phyloP scores from a whole-genome alignment of 192 early-diverging fungal genomes.

The Gamsiella multidivaricata region DNA sequence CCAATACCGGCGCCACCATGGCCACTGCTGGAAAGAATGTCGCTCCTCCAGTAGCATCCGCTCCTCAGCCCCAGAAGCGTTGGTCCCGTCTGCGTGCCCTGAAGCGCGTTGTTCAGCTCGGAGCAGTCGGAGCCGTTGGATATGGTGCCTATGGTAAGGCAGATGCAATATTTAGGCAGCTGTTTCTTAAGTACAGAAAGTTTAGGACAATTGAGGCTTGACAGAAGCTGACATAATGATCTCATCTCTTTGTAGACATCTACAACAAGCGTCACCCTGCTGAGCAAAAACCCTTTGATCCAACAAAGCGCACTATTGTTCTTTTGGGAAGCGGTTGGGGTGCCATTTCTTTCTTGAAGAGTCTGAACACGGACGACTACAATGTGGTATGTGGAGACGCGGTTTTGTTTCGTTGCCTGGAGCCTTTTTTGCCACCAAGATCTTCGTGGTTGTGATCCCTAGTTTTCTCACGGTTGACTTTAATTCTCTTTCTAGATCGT shows the following conservation, averaged over 20 bases:
- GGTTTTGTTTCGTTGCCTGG: background rate
- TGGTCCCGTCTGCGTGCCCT: conserved; percentile 51
- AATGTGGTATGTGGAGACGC: conserved; percentile 66
- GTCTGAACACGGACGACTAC: conserved; percentile 80
- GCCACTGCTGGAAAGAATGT: conserved; percentile 21
- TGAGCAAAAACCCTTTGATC: conserved; percentile 54
- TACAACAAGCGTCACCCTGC: conserved; percentile 55
- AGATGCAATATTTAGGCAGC: background rate
- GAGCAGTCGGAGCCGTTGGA: conserved; percentile 44
- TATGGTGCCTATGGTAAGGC: conserved; percentile 51
- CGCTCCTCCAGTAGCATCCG: conserved; percentile 1
- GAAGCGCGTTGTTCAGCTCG: conserved; percentile 51
- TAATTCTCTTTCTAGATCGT: conserved; percentile 54
- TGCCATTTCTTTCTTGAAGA: conserved; percentile 69
- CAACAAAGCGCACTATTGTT: conserved; percentile 51
- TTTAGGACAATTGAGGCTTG: background rate
- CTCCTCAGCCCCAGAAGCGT: conserved; percentile 42
- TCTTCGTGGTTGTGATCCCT: too few relatives aligned
- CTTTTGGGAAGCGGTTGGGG: conserved; percentile 49
- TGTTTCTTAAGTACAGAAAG: background rate
- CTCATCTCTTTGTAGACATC: conserved; percentile 29
- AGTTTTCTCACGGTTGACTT: conserved; percentile 1
- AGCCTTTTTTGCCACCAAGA: background rate
- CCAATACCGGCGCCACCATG: conserved; percentile 33
- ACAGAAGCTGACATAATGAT: background rate